phyloP scores from a whole-genome alignment of 1,284 basidiomycete species.

The Pseudozyma pruni region DNA sequence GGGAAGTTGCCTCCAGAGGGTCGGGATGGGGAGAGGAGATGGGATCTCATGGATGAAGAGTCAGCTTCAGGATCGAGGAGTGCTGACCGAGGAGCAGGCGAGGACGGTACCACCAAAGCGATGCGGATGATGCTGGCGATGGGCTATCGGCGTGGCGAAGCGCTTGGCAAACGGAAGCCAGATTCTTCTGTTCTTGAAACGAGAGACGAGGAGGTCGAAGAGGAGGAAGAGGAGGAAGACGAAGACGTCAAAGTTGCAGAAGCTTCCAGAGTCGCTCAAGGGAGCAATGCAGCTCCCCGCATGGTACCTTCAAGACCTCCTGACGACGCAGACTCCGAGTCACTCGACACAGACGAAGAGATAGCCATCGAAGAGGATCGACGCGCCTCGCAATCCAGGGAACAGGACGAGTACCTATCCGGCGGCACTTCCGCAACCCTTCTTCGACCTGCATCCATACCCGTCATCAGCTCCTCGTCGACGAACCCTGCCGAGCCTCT shows the following conservation, averaged over 20 bases:
- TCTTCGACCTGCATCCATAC: neutral
- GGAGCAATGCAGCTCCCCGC: too few relatives aligned
- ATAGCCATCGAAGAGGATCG: neutral
- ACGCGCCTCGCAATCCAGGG: slow-evolving; percentile 8
- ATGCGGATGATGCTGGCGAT: slow-evolving; percentile 59
- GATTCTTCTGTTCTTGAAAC: neutral
- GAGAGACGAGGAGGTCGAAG: slow-evolving; percentile 1
- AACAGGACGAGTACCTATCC: slow-evolving; percentile 37
- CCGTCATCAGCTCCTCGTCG: neutral
- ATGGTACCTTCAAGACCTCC: too few relatives aligned
- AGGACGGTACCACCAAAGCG: slow-evolving; percentile 39
- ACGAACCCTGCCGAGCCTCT: slow-evolving; percentile 17
- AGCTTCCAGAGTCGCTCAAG: too few relatives aligned
- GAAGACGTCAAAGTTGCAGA: neutral
- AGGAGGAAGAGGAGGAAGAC: slow-evolving; percentile 8
- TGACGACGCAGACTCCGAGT: slow-evolving; percentile 4
- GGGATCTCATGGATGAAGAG: slow-evolving; percentile 21
- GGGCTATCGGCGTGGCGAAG: slow-evolving; percentile 45
- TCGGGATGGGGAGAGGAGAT: slow-evolving; percentile 13
- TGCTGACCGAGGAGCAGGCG: neutral
- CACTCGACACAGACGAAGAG: slow-evolving; percentile 33
- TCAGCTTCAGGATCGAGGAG: neutral
- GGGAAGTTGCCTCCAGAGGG: slow-evolving; percentile 30
- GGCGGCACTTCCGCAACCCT: slow-evolving; percentile 14
- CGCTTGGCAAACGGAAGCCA: slow-evolving; percentile 31